Evolutionary conservation across 768 basidiomycete genomes (phyloP), one percentile per base, ranked within the genome.

Genomic region (Agrocybe chaxingu): DNA sequence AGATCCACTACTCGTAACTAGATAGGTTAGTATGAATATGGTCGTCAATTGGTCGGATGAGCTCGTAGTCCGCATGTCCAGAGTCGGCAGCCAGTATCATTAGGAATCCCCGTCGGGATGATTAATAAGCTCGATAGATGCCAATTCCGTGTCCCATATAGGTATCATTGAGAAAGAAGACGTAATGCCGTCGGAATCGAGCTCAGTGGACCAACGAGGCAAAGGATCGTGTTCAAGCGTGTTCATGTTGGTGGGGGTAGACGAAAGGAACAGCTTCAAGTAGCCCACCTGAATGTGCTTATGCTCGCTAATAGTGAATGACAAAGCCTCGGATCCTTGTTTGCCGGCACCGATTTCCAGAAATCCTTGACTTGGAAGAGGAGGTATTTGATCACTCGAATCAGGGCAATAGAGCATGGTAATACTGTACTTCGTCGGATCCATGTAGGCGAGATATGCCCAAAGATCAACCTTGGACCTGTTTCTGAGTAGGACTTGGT

Each of bases 361-460:
- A 16, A 51, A 63, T 11, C 69, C 62, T 32, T 68, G 68, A 35
- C 66, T 69, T 7, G 64, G 71, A 37, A 84, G 71, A 11, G 80
- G 81, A 6, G 81, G 68, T n/a, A 46, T 38, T 8, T 55, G 46
- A 12, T 62, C 43, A 32, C 66, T 64, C 8, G 70, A 65, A 40
- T 69, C 71, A 4, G 82, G 78, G 42, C 77, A 76, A 62, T 81
- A 81, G n/a, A 83, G 63, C 48, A 81, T 70, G 48, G 73, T 76
- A 53, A 80, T 79, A 45, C 70, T 72, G 51, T 82, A 77, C 36
- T 70, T 76, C 47, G 71, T 74, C 2, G 80, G 75, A 57, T 84
- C 80, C 78, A 85, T 79, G 60, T 79, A 82, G 1, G 75, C 74
- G 32, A 85, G 70, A 60, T 81, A 82, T 31, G 83, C 81, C 82